Conservation (phyloP, 345 rosid species). For the Geranium rotundifolium region DNA sequence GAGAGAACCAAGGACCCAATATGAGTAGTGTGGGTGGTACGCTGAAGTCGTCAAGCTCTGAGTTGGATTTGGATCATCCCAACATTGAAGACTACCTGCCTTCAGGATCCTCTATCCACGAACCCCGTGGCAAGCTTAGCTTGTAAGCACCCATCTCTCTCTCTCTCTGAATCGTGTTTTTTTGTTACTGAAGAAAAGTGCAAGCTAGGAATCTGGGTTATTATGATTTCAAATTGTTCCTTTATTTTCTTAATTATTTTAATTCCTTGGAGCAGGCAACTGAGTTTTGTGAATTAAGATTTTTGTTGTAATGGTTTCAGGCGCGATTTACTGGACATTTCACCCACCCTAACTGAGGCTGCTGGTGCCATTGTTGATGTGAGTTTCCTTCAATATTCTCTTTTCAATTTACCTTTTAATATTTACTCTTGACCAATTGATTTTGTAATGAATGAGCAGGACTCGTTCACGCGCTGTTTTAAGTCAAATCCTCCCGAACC, state of each 20-base stretch:
- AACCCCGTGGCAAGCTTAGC: conserved; percentile 80
- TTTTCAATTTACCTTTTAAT: background rate
- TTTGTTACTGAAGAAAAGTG: too few species aligned
- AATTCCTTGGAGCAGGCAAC: background rate
- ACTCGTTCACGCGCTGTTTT: conserved; percentile 85
- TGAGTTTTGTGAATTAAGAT: background rate
- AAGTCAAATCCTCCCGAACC: conserved; percentile 90
- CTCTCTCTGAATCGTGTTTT: conserved; percentile 1
- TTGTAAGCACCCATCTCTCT: conserved; percentile 26
- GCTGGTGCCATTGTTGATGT: conserved; percentile 98
- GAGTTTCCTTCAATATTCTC: conserved; percentile 9
- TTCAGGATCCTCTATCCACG: conserved; percentile 73
- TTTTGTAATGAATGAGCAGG: conserved; percentile 31
- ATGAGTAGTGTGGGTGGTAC: conserved; percentile 14
- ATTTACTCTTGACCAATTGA: background rate
- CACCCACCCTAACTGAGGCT: conserved; percentile 87
- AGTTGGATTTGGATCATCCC: conserved; percentile 74
- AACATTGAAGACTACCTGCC: conserved; percentile 95
- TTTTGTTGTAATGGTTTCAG: conserved; percentile 16
- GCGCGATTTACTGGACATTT: conserved; percentile 83
- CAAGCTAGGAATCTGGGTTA: background rate
- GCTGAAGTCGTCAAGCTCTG: conserved; percentile 56
- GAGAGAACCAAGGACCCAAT: background rate
- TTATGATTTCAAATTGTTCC: background rate
- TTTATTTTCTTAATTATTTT: background rate